Evolutionary conservation across 1,139 yeast species (phyloP), one percentile per base, ranked within the genome.

Genomic region (Saccharomyces pastorianus): DNA sequence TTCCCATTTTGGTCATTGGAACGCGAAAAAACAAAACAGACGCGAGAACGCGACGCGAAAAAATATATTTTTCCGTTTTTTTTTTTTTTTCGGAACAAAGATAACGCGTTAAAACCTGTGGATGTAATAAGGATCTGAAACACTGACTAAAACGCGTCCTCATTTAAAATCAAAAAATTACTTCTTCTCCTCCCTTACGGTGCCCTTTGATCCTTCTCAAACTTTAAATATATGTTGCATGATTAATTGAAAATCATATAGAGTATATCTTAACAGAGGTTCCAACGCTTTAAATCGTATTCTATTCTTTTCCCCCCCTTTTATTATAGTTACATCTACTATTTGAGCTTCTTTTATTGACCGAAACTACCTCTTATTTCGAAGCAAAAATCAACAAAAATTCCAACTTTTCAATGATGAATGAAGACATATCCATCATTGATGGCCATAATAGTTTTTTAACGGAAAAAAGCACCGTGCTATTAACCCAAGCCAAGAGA

Each of bases 251-350:
- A 20, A 38, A 38, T 38, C 44, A 38, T 17, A 38, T 38, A 38
- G 44, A 38, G 44, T 38, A 38, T 38, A 38, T 38, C 25, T 38
- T 38, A 38, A 38, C 44, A 38, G 25, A 38, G 26, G n/a, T 38
- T 38, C 44, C 13, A 25, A 38, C 44, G 44, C 44, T 47, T 41
- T 34, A 14, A 11, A 26, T 27, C 23, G 42, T 34, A 46, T 48
- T 52, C 49, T 51, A 48, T 44, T 48, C 49, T 48, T 34, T 46
- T 38, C 44, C 26, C 44, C 44, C 44, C 44, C 20, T 38, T 38
- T 38, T 38, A 32, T 32, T 32, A n/a, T 17, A 31, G 49, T 17
- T 27, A 25, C 27, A 25, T 27, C 34, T 38, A 38, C n/a, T 8
- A 14, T 34, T 20, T 20, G 13, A n/a, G 23, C 44, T 20, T 11